phyloP scores from a whole-genome alignment of 495 filamentous ascomycete genomes.

The Immersiella caudata region DNA sequence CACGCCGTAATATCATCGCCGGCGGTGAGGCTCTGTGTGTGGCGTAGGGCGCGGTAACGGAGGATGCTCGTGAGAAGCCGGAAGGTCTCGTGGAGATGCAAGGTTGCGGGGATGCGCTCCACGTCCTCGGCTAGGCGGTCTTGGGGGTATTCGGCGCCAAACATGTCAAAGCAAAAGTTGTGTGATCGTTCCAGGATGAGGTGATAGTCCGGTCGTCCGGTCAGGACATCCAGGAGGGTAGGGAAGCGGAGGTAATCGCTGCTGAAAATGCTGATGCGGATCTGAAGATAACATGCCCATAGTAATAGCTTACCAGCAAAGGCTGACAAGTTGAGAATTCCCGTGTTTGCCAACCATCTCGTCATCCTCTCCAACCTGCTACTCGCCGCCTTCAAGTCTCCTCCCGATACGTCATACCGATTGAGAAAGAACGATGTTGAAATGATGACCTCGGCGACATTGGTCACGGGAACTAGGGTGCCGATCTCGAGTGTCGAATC shows the following conservation, averaged over 20 bases:
- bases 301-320: conserved; percentile 31
- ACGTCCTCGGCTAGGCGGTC: conserved; percentile 26
- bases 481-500: conserved; percentile 20
- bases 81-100: conserved; percentile 31
- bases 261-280: conserved; percentile 29
- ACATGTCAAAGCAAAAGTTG: conserved; percentile 24
- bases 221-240: conserved; percentile 25
- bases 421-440: conserved; percentile 27
- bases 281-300: conserved; percentile 30
- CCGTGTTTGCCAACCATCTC: conserved; percentile 21
- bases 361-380: conserved; percentile 22
- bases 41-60: conserved; percentile 23
- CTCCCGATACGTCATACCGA: conserved; percentile 25
- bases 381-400: conserved; percentile 15
- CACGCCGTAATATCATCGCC: background rate
- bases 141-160: conserved; percentile 25
- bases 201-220: conserved; percentile 20
- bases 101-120: conserved; percentile 23
- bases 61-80: conserved; percentile 27
- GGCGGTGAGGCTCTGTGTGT: background rate
- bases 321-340: conserved; percentile 21
- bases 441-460: conserved; percentile 27
- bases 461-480: conserved; percentile 19
- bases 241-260: conserved; percentile 12
- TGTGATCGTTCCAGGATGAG: conserved; percentile 25